Evolutionary conservation across 2,329 filamentous ascomycete species (phyloP).

Genomic region (Pyricularia sp.): DNA sequence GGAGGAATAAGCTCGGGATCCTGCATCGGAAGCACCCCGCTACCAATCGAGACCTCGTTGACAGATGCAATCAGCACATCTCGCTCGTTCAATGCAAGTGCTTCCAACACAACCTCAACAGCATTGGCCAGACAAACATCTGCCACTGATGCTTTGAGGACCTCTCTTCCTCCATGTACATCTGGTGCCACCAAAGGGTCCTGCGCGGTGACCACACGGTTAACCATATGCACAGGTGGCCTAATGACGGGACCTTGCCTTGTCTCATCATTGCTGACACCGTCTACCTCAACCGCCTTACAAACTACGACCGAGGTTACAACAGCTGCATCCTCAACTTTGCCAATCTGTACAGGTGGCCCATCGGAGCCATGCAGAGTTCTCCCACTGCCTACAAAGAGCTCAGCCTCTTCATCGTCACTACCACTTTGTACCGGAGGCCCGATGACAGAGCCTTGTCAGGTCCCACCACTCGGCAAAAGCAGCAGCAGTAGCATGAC

Average conservation of each 20-base stretch:
- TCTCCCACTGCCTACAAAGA: not conserved
- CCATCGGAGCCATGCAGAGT: not conserved
- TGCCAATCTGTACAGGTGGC: not conserved
- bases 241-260: slow-evolving; percentile 1
- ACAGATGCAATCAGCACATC: not conserved
- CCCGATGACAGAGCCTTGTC: not conserved
- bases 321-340: not conserved
- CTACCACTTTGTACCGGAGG: not conserved
- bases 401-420: not conserved
- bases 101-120: not conserved
- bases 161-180: not conserved
- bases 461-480: not conserved
- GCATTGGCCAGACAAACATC: not conserved
- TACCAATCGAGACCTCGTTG: not conserved
- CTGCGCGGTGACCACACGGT: not conserved
- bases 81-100: not conserved
- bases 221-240: not conserved
- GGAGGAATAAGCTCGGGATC: not conserved
- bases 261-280: not conserved
- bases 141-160: not conserved
- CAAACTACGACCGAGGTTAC: not conserved
- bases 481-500: not conserved
- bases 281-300: not conserved
- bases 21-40: not conserved
- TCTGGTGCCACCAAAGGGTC: not conserved